Conservation (phyloP, 2,329 filamentous ascomycete genomes). For the Hypoxylon sp. region DNA sequence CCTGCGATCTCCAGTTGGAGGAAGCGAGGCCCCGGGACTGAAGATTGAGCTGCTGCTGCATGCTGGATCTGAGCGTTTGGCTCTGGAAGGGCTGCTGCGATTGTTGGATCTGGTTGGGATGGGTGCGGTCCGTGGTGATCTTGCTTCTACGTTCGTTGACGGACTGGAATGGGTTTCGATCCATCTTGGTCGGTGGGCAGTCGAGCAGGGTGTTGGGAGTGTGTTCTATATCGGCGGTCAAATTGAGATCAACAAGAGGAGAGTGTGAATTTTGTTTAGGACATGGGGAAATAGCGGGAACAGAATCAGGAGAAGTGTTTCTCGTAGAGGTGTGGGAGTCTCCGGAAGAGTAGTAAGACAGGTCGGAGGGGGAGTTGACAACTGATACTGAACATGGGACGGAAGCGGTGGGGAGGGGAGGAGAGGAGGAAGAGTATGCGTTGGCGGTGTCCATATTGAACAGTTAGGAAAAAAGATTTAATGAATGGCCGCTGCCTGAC, state of each 20-base stretch:
- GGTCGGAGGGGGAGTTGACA: conserved; percentile 48
- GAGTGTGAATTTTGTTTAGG: conserved; percentile 45
- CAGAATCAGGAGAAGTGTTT: conserved; percentile 49
- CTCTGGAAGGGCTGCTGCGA: conserved; percentile 32
- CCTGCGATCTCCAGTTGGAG: conserved; percentile 52
- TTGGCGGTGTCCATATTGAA: conserved; percentile 49
- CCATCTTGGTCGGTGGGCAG: conserved; percentile 47
- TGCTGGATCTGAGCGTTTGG: conserved; percentile 39
- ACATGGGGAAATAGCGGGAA: conserved; percentile 25
- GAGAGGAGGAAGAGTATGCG: conserved; percentile 29
- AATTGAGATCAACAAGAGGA: conserved; percentile 46
- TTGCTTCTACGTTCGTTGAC: conserved; percentile 51
- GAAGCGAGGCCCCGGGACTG: conserved; percentile 49
- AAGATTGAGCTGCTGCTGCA: conserved; percentile 36
- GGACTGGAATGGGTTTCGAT: conserved; percentile 52
- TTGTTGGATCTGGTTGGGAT: conserved; percentile 37
- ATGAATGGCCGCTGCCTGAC: conserved; percentile 19
- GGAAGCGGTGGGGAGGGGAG: conserved; percentile 41
- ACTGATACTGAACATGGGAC: conserved; percentile 33
- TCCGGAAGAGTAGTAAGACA: conserved; percentile 52
- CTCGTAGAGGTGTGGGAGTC: conserved; percentile 50
- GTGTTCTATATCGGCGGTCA: conserved; percentile 45
- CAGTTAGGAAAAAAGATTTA: conserved; percentile 23
- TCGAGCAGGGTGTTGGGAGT: conserved; percentile 42
- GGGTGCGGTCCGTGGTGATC: conserved; percentile 45